phyloP scores from a whole-genome alignment of 2,329 filamentous ascomycete genomes.

The Calonectria naviculata region DNA sequence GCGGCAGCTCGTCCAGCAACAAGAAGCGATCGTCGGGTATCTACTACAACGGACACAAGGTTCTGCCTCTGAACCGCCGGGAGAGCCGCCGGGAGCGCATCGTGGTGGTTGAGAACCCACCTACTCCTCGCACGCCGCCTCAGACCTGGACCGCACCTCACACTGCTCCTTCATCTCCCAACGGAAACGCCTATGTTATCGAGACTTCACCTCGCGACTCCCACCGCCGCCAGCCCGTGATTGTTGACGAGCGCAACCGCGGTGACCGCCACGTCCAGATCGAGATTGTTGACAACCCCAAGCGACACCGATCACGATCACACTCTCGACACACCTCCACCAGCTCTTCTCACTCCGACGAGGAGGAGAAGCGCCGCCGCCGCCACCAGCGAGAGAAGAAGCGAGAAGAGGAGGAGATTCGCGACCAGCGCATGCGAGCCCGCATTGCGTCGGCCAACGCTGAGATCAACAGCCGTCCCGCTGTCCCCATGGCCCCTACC shows the following conservation, averaged over 20 bases:
- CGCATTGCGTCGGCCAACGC: constrained; percentile 56
- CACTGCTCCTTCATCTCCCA: constrained; percentile 54
- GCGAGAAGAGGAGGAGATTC: constrained; percentile 41
- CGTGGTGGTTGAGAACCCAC: constrained; percentile 57
- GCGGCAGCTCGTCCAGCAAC: constrained; percentile 44
- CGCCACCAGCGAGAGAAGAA: constrained; percentile 41
- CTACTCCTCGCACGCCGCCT: constrained; percentile 60
- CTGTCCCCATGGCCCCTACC: constrained; percentile 42
- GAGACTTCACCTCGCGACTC: constrained; percentile 37
- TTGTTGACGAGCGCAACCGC: constrained; percentile 51
- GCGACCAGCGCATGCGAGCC: constrained; percentile 38
- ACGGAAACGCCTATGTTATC: constrained; percentile 39
- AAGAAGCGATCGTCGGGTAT: constrained; percentile 47
- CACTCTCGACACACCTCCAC: constrained; percentile 51
- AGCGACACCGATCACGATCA: constrained; percentile 33
- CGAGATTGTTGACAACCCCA: constrained; percentile 46
- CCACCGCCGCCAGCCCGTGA: constrained; percentile 46
- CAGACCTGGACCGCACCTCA: constrained; percentile 51
- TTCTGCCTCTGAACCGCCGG: constrained; percentile 47
- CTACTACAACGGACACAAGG: constrained; percentile 52
- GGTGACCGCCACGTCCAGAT: constrained; percentile 47
- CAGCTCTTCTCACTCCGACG: constrained; percentile 47
- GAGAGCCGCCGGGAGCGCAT: constrained; percentile 53
- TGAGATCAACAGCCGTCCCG: constrained; percentile 52
- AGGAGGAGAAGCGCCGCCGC: constrained; percentile 40